Conservation (phyloP, 2,329 filamentous ascomycete species). For the Alternaria brassicae region DNA sequence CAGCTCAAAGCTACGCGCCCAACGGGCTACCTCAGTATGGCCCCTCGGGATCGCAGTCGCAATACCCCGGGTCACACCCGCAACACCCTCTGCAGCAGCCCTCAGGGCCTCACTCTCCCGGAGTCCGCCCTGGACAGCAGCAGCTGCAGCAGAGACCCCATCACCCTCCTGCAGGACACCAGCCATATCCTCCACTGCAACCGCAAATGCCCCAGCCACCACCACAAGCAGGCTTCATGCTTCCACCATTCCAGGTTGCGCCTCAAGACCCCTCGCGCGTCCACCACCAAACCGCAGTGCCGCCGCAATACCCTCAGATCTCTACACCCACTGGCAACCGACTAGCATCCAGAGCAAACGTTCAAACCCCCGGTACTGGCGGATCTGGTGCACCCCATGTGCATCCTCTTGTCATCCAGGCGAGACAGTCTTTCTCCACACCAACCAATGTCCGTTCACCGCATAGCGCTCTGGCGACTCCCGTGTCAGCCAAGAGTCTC, state of each 20-base stretch:
- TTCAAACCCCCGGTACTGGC: slow-evolving; percentile 25
- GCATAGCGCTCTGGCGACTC: slow-evolving; percentile 33
- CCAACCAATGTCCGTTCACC: slow-evolving; percentile 36
- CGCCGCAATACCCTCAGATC: slow-evolving; percentile 35
- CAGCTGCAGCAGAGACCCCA: slow-evolving; percentile 39
- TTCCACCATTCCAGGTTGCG: slow-evolving; percentile 57
- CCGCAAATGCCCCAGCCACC: slow-evolving; percentile 46
- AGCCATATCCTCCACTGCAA: slow-evolving; percentile 42
- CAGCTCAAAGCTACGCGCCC: slow-evolving; percentile 30
- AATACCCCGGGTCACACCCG: slow-evolving; percentile 40
- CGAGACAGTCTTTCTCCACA: slow-evolving; percentile 37
- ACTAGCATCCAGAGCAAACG: slow-evolving; percentile 18
- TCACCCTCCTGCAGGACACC: slow-evolving; percentile 41
- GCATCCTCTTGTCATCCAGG: slow-evolving; percentile 35
- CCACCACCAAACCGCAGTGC: slow-evolving; percentile 41
- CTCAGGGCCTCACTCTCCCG: slow-evolving; percentile 43
- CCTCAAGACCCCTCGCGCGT: slow-evolving; percentile 53
- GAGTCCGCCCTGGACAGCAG: slow-evolving; percentile 38
- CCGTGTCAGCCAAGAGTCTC: slow-evolving; percentile 39
- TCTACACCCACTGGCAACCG: slow-evolving; percentile 39
- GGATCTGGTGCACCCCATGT: slow-evolving; percentile 28
- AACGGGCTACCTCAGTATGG: slow-evolving; percentile 39
- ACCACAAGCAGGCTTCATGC: slow-evolving; percentile 55
- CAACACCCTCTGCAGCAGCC: slow-evolving; percentile 34
- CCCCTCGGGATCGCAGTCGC: slow-evolving; percentile 35